These are phyloP conservation scores for Apiospora arundinis DNA, from an alignment of 2,329 filamentous ascomycete genomes.

Conservation along the genomic window DNA sequence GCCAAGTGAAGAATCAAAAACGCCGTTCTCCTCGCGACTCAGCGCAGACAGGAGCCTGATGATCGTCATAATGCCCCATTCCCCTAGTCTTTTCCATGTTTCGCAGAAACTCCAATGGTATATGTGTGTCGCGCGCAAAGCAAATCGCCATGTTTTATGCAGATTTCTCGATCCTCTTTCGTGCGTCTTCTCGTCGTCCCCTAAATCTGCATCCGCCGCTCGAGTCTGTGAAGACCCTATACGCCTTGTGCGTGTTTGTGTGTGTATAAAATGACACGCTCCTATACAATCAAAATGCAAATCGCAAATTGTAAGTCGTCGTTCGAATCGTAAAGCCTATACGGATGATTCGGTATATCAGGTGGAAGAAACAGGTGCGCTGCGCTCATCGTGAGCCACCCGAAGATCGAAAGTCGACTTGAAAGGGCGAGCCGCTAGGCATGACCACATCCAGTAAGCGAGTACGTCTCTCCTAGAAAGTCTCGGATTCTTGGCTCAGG, in stretches of 20 bases:
- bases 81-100: constrained; percentile 17
- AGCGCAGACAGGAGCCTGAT: constrained; percentile 4
- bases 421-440: constrained; percentile 38
- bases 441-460: constrained; percentile 36
- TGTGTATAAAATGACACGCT: constrained; percentile 1
- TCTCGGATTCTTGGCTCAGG: constrained; percentile 58
- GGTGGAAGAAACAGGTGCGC: not conserved
- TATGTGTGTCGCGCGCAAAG: constrained; percentile 17
- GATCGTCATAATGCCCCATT: not conserved
- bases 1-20: constrained; percentile 8
- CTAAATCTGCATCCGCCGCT: not conserved
- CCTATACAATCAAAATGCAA: constrained; percentile 14
- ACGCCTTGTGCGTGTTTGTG: not conserved
- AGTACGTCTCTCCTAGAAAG: constrained; percentile 51
- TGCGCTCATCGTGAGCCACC: constrained; percentile 10
- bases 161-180: not conserved
- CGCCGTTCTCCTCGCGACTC: constrained; percentile 17
- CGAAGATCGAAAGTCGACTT: constrained; percentile 34
- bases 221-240: not conserved
- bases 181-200: not conserved
- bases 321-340: not conserved
- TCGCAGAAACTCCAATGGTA: constrained; percentile 18
- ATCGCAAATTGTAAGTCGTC: not conserved
- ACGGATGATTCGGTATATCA: not conserved
- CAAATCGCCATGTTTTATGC: constrained; percentile 18